Conservation (phyloP, 352 stramenopile genomes). For the Globisporangium spiculum region DNA sequence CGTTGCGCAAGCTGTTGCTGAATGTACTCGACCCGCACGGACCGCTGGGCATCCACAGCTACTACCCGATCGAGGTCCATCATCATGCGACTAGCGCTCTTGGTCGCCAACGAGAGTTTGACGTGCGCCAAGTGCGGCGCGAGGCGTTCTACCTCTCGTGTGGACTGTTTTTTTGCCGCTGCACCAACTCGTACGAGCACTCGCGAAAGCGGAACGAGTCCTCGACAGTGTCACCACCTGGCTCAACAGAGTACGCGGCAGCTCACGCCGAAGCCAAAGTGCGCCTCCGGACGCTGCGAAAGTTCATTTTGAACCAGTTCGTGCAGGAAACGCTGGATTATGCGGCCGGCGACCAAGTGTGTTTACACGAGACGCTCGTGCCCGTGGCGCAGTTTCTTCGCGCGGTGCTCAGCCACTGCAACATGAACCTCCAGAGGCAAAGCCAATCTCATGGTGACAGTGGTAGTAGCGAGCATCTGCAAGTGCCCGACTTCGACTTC, state of each 20-base stretch:
- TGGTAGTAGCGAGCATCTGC: neutral
- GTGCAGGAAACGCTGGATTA: conserved; percentile 45
- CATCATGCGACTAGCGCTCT: neutral
- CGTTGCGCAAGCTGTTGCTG: conserved; percentile 63
- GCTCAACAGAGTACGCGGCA: neutral
- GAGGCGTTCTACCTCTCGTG: conserved; percentile 81
- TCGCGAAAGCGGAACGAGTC: conserved; percentile 15
- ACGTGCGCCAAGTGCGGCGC: conserved; percentile 51
- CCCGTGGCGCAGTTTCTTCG: conserved; percentile 67
- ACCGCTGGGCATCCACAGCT: conserved; percentile 74
- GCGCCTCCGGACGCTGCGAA: conserved; percentile 39
- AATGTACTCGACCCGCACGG: conserved; percentile 81
- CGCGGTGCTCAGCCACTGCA: conserved; percentile 62
- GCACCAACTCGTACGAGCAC: conserved; percentile 65
- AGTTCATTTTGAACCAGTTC: conserved; percentile 62
- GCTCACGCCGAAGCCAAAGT: conserved; percentile 4
- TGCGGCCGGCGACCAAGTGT: conserved; percentile 19
- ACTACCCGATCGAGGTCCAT: conserved; percentile 61
- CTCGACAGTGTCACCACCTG: neutral
- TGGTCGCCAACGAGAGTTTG: conserved; percentile 21
- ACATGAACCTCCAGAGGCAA: conserved; percentile 30
- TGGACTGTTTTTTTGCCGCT: conserved; percentile 63
- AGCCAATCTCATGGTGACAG: neutral
- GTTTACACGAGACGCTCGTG: conserved; percentile 60
- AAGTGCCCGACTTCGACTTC: conserved; percentile 28